Evolutionary conservation across 202 grass and related monocot species (phyloP).

Genomic region (Brachypodium distachyon): DNA sequence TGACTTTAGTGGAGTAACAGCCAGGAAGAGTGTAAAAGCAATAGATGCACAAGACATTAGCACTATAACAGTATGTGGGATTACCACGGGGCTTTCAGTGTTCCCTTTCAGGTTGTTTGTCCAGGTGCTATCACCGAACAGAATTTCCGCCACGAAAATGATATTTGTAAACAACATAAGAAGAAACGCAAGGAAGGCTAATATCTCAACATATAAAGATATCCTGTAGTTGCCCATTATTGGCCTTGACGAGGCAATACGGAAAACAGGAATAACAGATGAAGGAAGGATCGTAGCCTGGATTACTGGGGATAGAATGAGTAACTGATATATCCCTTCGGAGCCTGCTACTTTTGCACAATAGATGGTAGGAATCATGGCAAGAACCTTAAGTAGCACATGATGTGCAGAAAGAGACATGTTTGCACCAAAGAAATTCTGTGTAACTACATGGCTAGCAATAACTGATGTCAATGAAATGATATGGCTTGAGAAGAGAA

Average conservation of each 20-base stretch:
- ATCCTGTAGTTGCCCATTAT: constrained; percentile 66
- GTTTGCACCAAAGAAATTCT: constrained; percentile 54
- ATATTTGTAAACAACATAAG: constrained; percentile 61
- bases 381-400: constrained; percentile 44
- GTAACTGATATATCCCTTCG: constrained; percentile 71
- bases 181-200: constrained; percentile 61
- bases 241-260: constrained; percentile 61
- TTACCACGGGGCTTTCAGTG: constrained; percentile 27
- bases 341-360: constrained; percentile 48
- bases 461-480: constrained; percentile 51
- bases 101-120: constrained; percentile 62
- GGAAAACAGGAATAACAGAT: constrained; percentile 63
- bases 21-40: constrained; percentile 57
- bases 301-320: constrained; percentile 60
- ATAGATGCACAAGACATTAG: constrained; percentile 46
- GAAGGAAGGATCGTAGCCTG: constrained; percentile 81
- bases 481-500: constrained; percentile 74
- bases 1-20: constrained; percentile 69
- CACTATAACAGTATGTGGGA: constrained; percentile 38
- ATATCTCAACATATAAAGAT: constrained; percentile 39
- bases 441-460: constrained; percentile 31
- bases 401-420: constrained; percentile 31
- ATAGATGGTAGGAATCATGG: constrained; percentile 49
- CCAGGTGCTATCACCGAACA: constrained; percentile 78
- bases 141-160: constrained; percentile 62